Evolutionary conservation across 176 grass and related monocot species (phyloP).

Genomic region (Pontederia paniculata): DNA sequence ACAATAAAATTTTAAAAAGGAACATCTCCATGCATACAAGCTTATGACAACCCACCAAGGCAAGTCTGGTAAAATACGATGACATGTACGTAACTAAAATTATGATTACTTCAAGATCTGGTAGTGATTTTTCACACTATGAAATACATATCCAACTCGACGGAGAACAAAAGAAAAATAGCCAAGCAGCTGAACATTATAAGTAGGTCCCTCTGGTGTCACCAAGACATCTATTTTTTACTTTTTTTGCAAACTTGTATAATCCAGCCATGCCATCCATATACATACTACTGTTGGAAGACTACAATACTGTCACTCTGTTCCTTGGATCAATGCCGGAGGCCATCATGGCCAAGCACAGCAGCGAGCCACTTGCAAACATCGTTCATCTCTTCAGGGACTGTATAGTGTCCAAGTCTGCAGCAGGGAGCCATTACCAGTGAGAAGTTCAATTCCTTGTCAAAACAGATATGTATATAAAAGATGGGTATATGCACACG

Average conservation of each 20-base stretch:
- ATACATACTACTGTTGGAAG: neutral
- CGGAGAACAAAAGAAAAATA: too few relatives aligned
- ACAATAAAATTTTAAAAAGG: too few relatives aligned
- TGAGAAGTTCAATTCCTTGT: neutral
- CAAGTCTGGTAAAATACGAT: too few relatives aligned
- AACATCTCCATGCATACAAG: too few relatives aligned
- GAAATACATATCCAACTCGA: too few relatives aligned
- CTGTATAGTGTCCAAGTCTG: constrained; percentile 82
- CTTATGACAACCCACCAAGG: too few relatives aligned
- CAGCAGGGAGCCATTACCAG: constrained; percentile 4
- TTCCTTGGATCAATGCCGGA: constrained; percentile 9
- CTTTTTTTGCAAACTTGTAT: neutral
- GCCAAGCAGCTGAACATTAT: too few relatives aligned
- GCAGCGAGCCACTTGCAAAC: constrained; percentile 84
- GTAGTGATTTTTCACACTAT: too few relatives aligned
- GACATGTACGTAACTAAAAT: too few relatives aligned
- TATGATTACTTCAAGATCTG: too few relatives aligned
- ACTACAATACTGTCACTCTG: neutral
- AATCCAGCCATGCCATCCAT: neutral
- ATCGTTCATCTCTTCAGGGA: constrained; percentile 94
- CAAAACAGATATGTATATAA: neutral
- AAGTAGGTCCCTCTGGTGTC: too few relatives aligned
- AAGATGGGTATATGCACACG: neutral
- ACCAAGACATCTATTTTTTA: too few relatives aligned
- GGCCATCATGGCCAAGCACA: constrained; percentile 52